Evolutionary conservation across 1,284 basidiomycete species (phyloP).

Genomic region (Boletus albobrunnescens): DNA sequence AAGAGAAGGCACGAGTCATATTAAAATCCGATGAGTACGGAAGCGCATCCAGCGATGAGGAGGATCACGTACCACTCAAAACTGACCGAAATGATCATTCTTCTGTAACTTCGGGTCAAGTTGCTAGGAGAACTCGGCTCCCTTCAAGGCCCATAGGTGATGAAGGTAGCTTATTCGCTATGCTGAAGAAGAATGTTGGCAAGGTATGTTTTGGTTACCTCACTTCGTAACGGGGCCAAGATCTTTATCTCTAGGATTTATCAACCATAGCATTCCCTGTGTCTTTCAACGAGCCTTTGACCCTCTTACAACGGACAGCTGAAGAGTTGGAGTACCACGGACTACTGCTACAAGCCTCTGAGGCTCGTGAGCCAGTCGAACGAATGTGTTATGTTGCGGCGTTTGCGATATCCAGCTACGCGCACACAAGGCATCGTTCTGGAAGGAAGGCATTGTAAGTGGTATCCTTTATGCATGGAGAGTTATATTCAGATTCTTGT

Average conservation of each 20-base stretch:
- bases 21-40: slow-evolving; percentile 39
- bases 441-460: slow-evolving; percentile 86
- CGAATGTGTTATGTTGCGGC: slow-evolving; percentile 77
- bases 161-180: slow-evolving; percentile 82
- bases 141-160: slow-evolving; percentile 69
- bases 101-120: slow-evolving; percentile 27
- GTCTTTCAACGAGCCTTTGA: slow-evolving; percentile 85
- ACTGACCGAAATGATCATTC: slow-evolving; percentile 12
- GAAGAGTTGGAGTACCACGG: slow-evolving; percentile 83
- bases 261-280: slow-evolving; percentile 82
- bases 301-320: slow-evolving; percentile 72
- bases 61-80: slow-evolving; percentile 19
- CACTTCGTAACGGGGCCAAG: background rate
- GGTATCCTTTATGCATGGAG: slow-evolving; percentile 1
- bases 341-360: slow-evolving; percentile 65
- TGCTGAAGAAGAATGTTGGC: slow-evolving; percentile 90
- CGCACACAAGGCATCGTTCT: slow-evolving; percentile 74
- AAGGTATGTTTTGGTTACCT: slow-evolving; percentile 50
- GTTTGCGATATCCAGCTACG: slow-evolving; percentile 81
- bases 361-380: slow-evolving; percentile 59
- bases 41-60: slow-evolving; percentile 41
- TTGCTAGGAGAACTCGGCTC: slow-evolving; percentile 58
- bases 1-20: slow-evolving; percentile 42
- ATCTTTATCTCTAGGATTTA: slow-evolving; percentile 57
- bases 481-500: slow-evolving; percentile 7